Evolutionary conservation across 768 basidiomycete species (phyloP).

Genomic region (Candolleomyces eurysporus): DNA sequence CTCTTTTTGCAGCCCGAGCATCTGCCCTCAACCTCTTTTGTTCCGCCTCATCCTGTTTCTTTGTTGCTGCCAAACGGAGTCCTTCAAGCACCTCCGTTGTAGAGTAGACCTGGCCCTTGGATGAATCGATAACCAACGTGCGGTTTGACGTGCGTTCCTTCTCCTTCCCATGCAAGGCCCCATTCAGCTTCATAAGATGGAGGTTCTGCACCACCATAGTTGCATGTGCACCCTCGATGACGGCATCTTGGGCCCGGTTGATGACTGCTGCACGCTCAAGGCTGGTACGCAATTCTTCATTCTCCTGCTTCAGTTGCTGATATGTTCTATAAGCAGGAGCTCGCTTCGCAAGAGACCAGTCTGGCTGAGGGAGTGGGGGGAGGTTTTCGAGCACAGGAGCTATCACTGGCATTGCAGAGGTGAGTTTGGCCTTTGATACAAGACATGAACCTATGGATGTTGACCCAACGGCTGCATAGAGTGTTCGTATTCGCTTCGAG

Average conservation of each 20-base stretch:
- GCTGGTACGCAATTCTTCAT: conserved; percentile 2
- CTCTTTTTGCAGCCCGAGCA: conserved; percentile 7
- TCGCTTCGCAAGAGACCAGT: conserved; percentile 1
- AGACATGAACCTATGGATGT: conserved; percentile 21
- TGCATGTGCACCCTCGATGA: conserved; percentile 15
- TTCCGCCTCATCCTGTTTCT: conserved; percentile 8
- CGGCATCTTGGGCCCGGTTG: conserved; percentile 7
- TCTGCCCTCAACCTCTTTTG: conserved; percentile 11
- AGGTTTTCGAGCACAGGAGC: conserved; percentile 10
- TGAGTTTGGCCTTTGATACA: conserved; percentile 13
- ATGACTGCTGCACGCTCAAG: neutral
- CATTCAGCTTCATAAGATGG: conserved; percentile 12
- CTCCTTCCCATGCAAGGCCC: conserved; percentile 14
- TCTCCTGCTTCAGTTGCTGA: conserved; percentile 3
- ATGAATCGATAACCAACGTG: conserved; percentile 3
- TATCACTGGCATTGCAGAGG: conserved; percentile 5
- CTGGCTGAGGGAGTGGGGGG: conserved; percentile 1
- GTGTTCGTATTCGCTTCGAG: conserved; percentile 19
- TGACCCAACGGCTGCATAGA: conserved; percentile 13
- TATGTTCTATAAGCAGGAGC: neutral
- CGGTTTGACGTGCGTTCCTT: conserved; percentile 8
- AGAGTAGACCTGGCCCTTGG: conserved; percentile 11
- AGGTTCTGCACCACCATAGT: conserved; percentile 18
- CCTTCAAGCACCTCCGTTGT: conserved; percentile 3
- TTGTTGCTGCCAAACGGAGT: neutral